phyloP scores from a whole-genome alignment of 257 asterid species.

The Lycium ferocissimum region DNA sequence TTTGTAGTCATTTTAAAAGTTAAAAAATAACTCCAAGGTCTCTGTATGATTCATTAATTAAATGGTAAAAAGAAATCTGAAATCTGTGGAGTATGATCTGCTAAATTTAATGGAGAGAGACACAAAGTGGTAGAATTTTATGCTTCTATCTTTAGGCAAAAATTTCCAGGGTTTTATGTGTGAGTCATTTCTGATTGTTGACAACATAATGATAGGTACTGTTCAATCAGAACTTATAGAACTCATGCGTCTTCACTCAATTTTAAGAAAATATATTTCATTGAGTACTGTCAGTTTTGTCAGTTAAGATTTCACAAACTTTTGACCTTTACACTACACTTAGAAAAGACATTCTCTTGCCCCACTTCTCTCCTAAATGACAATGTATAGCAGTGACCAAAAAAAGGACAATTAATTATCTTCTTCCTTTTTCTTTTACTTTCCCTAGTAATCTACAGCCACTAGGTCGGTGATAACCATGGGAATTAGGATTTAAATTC shows the following conservation, averaged over 20 bases:
- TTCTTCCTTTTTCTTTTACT: too few species aligned
- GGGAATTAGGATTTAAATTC: too few species aligned
- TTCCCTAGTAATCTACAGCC: too few species aligned
- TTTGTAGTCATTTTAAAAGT: too few species aligned
- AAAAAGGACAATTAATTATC: too few species aligned
- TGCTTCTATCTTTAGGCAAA: constrained; percentile 58
- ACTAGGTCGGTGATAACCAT: too few species aligned
- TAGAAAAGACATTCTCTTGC: constrained; percentile 52
- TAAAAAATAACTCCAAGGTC: too few species aligned
- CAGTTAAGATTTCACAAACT: constrained; percentile 47
- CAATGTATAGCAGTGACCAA: neutral
- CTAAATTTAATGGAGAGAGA: constrained; percentile 24
- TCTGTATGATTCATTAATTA: neutral
- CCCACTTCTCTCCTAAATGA: neutral
- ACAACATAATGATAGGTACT: constrained; percentile 29
- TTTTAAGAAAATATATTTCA: constrained; percentile 32
- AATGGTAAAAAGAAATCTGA: constrained; percentile 8
- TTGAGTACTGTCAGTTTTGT: constrained; percentile 37
- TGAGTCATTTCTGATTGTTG: constrained; percentile 36
- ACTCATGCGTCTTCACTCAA: constrained; percentile 30
- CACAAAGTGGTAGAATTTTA: constrained; percentile 37
- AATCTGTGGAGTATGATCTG: neutral
- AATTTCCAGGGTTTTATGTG: constrained; percentile 36
- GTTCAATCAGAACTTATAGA: constrained; percentile 29
- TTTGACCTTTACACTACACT: constrained; percentile 49